Percentiles rank a stretch among this genome's conserved stretches.
Conservation (phyloP, 2,329 filamentous ascomycete genomes). For the Fusarium tanahbumbuense region DNA sequence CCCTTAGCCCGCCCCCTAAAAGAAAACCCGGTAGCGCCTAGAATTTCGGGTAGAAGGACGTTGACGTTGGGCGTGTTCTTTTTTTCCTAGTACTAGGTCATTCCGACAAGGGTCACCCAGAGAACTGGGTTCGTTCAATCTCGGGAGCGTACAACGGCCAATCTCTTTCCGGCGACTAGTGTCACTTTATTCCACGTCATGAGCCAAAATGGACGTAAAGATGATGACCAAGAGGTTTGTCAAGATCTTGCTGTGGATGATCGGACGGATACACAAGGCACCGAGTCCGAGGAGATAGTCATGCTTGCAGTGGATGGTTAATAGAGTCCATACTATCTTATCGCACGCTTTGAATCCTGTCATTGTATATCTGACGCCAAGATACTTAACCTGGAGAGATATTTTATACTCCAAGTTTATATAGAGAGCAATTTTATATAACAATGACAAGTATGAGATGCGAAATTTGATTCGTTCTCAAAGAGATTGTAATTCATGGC, state of each 20-base stretch:
- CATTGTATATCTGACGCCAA: neutral
- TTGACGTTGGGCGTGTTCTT: neutral
- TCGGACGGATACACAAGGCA: neutral
- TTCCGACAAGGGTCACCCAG: slow-evolving; percentile 19
- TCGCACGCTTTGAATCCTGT: neutral
- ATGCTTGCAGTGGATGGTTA: neutral
- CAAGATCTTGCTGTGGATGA: neutral
- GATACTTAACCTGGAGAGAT: neutral
- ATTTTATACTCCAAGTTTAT: neutral
- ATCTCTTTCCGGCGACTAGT: neutral
- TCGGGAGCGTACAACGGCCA: neutral
- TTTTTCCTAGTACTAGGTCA: neutral
- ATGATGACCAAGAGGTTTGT: neutral
- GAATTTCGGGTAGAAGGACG: slow-evolving; percentile 27
- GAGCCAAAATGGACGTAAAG: neutral
- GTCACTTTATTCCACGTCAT: neutral
- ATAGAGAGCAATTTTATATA: neutral
- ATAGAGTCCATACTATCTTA: neutral
- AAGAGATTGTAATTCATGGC: neutral
- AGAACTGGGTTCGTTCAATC: slow-evolving; percentile 5
- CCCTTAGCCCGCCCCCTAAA: slow-evolving; percentile 5
- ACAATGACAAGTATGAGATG: neutral
- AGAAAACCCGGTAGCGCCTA: slow-evolving; percentile 27
- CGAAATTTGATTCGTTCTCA: neutral
- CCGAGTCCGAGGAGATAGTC: neutral